Conservation (phyloP, 169 alveolate species). For the Cystoisospora suis region DNA sequence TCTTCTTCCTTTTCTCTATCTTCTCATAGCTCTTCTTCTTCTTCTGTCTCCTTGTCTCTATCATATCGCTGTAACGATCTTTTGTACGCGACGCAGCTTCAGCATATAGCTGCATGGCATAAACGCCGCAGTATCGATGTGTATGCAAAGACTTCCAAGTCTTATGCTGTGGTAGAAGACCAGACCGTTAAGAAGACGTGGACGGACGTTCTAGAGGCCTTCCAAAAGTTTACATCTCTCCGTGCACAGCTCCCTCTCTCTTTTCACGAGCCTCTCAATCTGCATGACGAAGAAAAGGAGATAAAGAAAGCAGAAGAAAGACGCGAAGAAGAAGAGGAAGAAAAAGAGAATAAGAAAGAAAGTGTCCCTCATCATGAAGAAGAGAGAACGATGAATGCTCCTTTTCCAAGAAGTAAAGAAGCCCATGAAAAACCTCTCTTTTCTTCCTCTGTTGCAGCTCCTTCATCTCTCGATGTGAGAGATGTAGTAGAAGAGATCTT, state of each 20-base stretch:
- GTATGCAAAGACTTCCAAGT: slow-evolving; percentile 13
- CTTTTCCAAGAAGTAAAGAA: neutral
- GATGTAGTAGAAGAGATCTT: neutral
- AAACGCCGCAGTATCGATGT: slow-evolving; percentile 53
- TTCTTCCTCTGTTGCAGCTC: neutral
- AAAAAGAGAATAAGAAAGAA: neutral
- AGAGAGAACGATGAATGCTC: neutral
- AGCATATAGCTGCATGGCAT: slow-evolving; percentile 61
- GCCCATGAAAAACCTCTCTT: neutral
- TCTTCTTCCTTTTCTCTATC: neutral
- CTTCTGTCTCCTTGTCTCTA: neutral
- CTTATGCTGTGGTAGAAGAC: neutral
- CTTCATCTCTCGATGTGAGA: neutral
- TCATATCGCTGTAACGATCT: slow-evolving; percentile 54
- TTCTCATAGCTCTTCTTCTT: neutral
- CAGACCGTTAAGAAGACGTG: neutral
- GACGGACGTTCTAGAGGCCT: neutral
- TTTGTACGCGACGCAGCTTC: slow-evolving; percentile 46
- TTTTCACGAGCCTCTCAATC: neutral
- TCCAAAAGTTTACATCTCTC: neutral
- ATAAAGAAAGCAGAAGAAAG: neutral
- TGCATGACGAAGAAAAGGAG: neutral
- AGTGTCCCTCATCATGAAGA: too few species aligned
- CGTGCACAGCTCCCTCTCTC: neutral
- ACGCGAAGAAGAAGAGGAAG: neutral